Base-by-base conservation (phyloP, 1,284 basidiomycete genomes). In the Neonothopanus nambi region DNA sequence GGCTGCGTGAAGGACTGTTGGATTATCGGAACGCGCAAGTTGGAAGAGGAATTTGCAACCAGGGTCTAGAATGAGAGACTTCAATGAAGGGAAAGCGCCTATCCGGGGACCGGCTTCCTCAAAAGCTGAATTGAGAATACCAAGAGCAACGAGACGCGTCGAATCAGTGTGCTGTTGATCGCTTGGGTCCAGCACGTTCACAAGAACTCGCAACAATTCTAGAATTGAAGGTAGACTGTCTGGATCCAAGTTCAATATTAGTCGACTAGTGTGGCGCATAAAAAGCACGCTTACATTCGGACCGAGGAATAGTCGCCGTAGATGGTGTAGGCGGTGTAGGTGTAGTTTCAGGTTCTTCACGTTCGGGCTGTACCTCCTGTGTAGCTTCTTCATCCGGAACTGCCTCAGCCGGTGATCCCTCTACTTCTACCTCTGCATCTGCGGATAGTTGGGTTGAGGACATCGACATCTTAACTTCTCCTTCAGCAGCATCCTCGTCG, bases 41-140 rank as follows among this genome's bases (percentile, higher is more conserved):
- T 94, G 89, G 77, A 99, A 98, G 35, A 99, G 83, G 65, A 91
- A 94, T 70, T 97, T 95, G 80, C 96, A 98, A 0, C 93, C 94
- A 54, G 91, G 82, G 67, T 99, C 97, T 24, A 91, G 74, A 43
- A 95, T 75, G 55, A 95, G 79, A 3, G 77, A 73, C 49, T 84
- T 76, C 37, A 96, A 73, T 2, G 90, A 89, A 3, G 89, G 84
- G 64, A 88, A 95, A 26, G 79, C 75, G 42, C 85, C 82, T 52
- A 99, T 84, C 40, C 80, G 81, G 17, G 78, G 70, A 3, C 95
- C 95, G 7, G 91, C 83, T 28, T 89, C 84, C 70, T 98, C 95
- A 57, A 99, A 85, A 1, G 93, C 87, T n/a, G 88, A 80, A 63
- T 94, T 95, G 47, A 99, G 79, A 51, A 97, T 89, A 0, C 89